A percentile compares a stretch with the other conserved stretches of the same genome.
phyloP scores from a whole-genome alignment of 352 stramenopile genomes.

The Phytophthora europaea region DNA sequence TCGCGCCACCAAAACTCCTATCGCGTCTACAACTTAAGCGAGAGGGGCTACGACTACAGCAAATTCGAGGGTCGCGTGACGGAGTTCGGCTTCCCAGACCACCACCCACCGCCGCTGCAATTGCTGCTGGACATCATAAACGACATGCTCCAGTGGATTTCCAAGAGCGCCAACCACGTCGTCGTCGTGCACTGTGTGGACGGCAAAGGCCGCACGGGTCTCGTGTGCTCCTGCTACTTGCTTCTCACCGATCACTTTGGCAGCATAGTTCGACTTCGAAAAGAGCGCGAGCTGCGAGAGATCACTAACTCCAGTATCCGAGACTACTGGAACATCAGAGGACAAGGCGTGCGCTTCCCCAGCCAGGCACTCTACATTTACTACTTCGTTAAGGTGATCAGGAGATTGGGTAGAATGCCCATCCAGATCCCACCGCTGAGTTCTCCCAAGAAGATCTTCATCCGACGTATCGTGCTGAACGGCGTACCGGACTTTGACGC shows the following conservation, averaged over 20 bases:
- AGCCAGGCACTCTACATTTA: slow-evolving; percentile 91
- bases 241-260: slow-evolving; percentile 82
- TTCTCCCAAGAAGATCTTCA: slow-evolving; percentile 68
- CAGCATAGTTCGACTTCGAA: slow-evolving; percentile 66
- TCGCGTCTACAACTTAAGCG: slow-evolving; percentile 88
- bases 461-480: slow-evolving; percentile 70
- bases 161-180: slow-evolving; percentile 69
- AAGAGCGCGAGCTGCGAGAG: slow-evolving; percentile 69
- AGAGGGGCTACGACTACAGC: slow-evolving; percentile 79
- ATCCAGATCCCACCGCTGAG: slow-evolving; percentile 66
- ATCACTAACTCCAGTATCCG: slow-evolving; percentile 76
- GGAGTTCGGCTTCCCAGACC: slow-evolving; percentile 86
- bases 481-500: slow-evolving; percentile 85
- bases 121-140: slow-evolving; percentile 89
- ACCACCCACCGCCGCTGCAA: slow-evolving; percentile 83
- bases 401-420: slow-evolving; percentile 54
- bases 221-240: slow-evolving; percentile 85
- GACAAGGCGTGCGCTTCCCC: slow-evolving; percentile 85
- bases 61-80: slow-evolving; percentile 79
- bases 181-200: slow-evolving; percentile 85
- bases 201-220: slow-evolving; percentile 83
- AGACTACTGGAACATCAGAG: slow-evolving; percentile 55
- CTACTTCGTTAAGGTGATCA: slow-evolving; percentile 86
- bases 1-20: slow-evolving; percentile 71
- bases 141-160: slow-evolving; percentile 83